Percentiles rank a stretch among this genome's conserved stretches.
Evolutionary conservation across 306 rosid genomes (phyloP).

Genomic region (Arachis hypogaea): DNA sequence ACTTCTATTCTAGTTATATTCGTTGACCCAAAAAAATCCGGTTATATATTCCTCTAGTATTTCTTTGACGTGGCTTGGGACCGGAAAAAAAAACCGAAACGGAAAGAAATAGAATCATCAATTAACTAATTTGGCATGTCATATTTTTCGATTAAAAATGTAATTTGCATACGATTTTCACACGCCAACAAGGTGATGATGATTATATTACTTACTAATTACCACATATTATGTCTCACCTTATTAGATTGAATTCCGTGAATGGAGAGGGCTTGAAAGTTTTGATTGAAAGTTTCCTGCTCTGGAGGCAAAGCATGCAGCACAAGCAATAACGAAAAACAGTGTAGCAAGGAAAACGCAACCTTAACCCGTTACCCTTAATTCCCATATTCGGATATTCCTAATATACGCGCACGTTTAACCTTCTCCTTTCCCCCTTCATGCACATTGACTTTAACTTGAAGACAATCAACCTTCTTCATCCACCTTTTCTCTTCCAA

Average conservation of each 20-base stretch:
- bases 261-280: slow-evolving; percentile 38
- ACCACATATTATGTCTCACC: too few species aligned
- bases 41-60: too few species aligned
- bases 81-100: too few species aligned
- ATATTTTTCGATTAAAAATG: too few species aligned
- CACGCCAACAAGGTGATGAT: too few species aligned
- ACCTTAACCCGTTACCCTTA: slow-evolving; percentile 25
- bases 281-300: slow-evolving; percentile 50
- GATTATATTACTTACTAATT: too few species aligned
- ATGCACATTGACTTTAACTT: slow-evolving; percentile 59
- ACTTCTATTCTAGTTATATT: too few species aligned
- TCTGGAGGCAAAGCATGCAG: slow-evolving; percentile 35
- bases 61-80: too few species aligned
- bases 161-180: too few species aligned
- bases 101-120: too few species aligned
- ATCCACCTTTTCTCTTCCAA: slow-evolving; percentile 32
- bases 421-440: slow-evolving; percentile 39
- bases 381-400: slow-evolving; percentile 38
- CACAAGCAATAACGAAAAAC: neutral
- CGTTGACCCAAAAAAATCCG: too few species aligned
- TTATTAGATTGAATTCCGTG: slow-evolving; percentile 5
- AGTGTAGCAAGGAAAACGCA: slow-evolving; percentile 33
- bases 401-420: slow-evolving; percentile 30
- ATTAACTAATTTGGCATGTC: too few species aligned
- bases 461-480: slow-evolving; percentile 65